Conservation (phyloP, 768 basidiomycete species). For the Phaffia tasmanica region DNA sequence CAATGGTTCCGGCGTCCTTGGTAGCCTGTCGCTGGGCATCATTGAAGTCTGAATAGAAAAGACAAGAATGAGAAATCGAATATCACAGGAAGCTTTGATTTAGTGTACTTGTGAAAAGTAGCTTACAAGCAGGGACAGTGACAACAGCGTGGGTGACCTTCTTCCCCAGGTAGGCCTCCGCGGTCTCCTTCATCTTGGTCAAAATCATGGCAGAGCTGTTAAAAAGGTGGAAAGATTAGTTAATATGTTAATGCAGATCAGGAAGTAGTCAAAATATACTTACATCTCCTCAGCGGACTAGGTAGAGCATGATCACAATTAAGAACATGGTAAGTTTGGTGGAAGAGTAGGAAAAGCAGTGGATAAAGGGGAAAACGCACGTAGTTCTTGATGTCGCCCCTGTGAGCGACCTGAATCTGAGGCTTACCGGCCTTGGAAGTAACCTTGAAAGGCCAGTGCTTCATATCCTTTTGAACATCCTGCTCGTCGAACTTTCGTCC, state of each 20-base stretch:
- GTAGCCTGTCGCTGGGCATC: slow-evolving; percentile 98
- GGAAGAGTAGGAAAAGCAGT: neutral
- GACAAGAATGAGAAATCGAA: neutral
- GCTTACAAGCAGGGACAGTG: slow-evolving; percentile 85
- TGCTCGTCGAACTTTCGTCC: slow-evolving; percentile 50
- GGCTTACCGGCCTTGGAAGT: slow-evolving; percentile 72
- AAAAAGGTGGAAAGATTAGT: neutral
- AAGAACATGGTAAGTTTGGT: slow-evolving; percentile 21
- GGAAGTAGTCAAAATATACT: neutral
- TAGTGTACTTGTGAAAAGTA: neutral
- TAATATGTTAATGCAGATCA: too few species aligned
- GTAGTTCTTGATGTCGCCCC: slow-evolving; percentile 67
- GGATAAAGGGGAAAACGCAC: slow-evolving; percentile 44
- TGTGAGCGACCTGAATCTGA: slow-evolving; percentile 62
- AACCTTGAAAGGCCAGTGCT: slow-evolving; percentile 84
- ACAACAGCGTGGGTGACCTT: slow-evolving; percentile 96
- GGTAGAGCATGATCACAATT: neutral
- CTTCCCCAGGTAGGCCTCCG: slow-evolving; percentile 91
- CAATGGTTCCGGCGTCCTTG: slow-evolving; percentile 92
- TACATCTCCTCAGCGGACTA: slow-evolving; percentile 80
- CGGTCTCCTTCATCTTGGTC: slow-evolving; percentile 97
- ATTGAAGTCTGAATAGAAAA: slow-evolving; percentile 62
- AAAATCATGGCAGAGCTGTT: slow-evolving; percentile 77
- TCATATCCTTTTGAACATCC: slow-evolving; percentile 69
- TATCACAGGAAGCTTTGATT: neutral